phyloP scores from a whole-genome alignment of 495 filamentous ascomycete species.

The Penicillium subrubescens region DNA sequence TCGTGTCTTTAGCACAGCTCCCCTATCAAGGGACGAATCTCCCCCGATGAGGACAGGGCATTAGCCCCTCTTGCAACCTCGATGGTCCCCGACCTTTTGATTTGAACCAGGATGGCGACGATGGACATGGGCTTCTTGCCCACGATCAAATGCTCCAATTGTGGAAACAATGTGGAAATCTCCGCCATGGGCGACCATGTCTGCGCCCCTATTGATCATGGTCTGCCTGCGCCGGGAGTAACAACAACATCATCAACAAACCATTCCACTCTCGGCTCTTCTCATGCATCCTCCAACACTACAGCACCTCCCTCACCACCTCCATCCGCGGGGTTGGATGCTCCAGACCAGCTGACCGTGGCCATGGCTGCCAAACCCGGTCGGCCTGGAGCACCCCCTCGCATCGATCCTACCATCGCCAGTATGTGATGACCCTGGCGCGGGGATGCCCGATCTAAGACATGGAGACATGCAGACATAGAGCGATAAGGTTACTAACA shows the following conservation, averaged over 20 bases:
- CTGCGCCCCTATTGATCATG: slow-evolving; percentile 46
- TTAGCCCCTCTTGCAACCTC: slow-evolving; percentile 14
- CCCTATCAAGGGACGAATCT: neutral
- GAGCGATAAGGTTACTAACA: slow-evolving; percentile 18
- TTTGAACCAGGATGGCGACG: slow-evolving; percentile 20
- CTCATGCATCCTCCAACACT: slow-evolving; percentile 23
- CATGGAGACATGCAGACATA: slow-evolving; percentile 3
- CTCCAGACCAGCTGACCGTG: slow-evolving; percentile 24
- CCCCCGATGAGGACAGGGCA: slow-evolving; percentile 12
- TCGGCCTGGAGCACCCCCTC: slow-evolving; percentile 45
- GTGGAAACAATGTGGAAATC: slow-evolving; percentile 83
- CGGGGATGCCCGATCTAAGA: neutral
- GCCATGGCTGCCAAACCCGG: slow-evolving; percentile 25
- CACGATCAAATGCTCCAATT: slow-evolving; percentile 94
- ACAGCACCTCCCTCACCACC: slow-evolving; percentile 46
- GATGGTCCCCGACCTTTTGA: slow-evolving; percentile 3
- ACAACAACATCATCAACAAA: neutral
- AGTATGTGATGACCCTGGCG: slow-evolving; percentile 45
- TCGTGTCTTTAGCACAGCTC: neutral
- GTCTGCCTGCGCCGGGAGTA: slow-evolving; percentile 1
- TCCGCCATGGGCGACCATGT: slow-evolving; percentile 90
- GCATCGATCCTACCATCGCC: slow-evolving; percentile 56
- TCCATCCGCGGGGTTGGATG: slow-evolving; percentile 30
- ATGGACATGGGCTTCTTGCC: slow-evolving; percentile 69
- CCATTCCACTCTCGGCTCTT: neutral